Percentiles rank a stretch among this genome's conserved stretches.
These are phyloP conservation scores for Lentinula lateritia DNA, from an alignment of 768 basidiomycete species.

Conservation along the genomic window DNA sequence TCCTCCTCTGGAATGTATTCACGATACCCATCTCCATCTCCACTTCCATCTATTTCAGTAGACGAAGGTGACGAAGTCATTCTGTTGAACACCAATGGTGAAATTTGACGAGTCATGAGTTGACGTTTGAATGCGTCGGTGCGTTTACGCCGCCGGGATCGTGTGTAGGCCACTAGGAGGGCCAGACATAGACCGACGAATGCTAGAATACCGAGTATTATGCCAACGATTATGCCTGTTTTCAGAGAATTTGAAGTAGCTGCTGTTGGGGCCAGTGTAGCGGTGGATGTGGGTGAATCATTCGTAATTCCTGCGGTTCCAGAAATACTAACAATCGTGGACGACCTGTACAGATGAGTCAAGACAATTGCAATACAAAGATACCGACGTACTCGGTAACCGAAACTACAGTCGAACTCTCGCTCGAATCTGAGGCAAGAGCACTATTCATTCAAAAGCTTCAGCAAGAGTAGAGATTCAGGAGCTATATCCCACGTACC, in stretches of 20 bases:
- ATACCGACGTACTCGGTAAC: neutral
- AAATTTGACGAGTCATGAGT: slow-evolving; percentile 1
- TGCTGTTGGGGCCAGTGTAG: neutral
- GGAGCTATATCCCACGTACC: neutral
- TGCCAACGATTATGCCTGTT: slow-evolving; percentile 2
- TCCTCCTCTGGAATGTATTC: neutral
- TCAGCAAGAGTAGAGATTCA: neutral
- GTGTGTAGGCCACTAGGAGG: slow-evolving; percentile 1
- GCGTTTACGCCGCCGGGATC: neutral
- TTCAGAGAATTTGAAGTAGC: neutral
- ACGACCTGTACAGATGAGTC: neutral
- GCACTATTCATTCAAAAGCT: neutral
- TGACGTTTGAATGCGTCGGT: neutral
- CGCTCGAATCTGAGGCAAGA: neutral
- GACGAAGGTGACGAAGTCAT: neutral
- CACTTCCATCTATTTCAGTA: neutral
- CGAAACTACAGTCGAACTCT: neutral
- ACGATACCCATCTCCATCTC: neutral
- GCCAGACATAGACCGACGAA: neutral
- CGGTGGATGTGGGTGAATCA: neutral
- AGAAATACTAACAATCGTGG: neutral
- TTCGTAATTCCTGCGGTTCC: neutral
- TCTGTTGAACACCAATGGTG: slow-evolving; percentile 1
- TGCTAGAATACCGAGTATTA: neutral
- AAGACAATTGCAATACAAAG: neutral